These are phyloP conservation scores for Lachancea dasiensis DNA, from an alignment of 805 yeast genomes.

Conservation along the genomic window DNA sequence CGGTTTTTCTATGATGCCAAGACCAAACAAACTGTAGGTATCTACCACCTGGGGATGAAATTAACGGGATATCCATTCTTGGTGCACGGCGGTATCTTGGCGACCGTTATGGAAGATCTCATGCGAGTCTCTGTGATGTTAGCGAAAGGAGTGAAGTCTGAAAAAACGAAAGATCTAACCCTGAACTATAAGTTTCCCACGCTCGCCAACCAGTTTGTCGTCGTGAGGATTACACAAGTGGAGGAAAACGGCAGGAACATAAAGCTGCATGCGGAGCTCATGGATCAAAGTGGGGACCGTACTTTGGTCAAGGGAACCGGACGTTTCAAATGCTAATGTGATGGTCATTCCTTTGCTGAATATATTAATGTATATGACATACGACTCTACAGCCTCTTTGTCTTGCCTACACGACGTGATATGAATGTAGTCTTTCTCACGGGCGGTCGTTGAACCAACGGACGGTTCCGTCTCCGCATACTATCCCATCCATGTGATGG, in stretches of 20 bases:
- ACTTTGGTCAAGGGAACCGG: slow-evolving; percentile 55
- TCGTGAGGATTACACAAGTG: slow-evolving; percentile 48
- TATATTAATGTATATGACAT: too few relatives aligned
- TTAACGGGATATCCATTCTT: slow-evolving; percentile 84
- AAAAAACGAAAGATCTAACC: slow-evolving; percentile 36
- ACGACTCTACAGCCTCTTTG: neutral
- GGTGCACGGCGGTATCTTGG: slow-evolving; percentile 84
- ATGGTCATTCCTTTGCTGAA: too few relatives aligned
- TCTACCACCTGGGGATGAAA: slow-evolving; percentile 71
- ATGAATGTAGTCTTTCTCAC: too few relatives aligned
- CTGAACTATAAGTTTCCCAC: slow-evolving; percentile 63
- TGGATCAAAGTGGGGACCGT: slow-evolving; percentile 44
- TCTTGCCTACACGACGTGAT: too few relatives aligned
- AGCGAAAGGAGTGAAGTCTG: slow-evolving; percentile 27
- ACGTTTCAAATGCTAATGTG: too few relatives aligned
- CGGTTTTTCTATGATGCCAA: slow-evolving; percentile 53
- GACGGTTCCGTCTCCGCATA: slow-evolving; percentile 26
- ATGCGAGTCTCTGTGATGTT: slow-evolving; percentile 50
- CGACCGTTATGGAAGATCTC: slow-evolving; percentile 73
- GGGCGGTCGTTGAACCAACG: slow-evolving; percentile 32
- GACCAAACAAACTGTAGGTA: slow-evolving; percentile 54
- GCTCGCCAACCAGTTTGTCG: slow-evolving; percentile 67
- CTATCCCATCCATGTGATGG: slow-evolving; percentile 26
- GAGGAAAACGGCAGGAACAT: slow-evolving; percentile 32
- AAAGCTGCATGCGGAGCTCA: slow-evolving; percentile 41